Conservation (phyloP, 2,329 filamentous ascomycete genomes). For the Colletotrichum destructivum region DNA sequence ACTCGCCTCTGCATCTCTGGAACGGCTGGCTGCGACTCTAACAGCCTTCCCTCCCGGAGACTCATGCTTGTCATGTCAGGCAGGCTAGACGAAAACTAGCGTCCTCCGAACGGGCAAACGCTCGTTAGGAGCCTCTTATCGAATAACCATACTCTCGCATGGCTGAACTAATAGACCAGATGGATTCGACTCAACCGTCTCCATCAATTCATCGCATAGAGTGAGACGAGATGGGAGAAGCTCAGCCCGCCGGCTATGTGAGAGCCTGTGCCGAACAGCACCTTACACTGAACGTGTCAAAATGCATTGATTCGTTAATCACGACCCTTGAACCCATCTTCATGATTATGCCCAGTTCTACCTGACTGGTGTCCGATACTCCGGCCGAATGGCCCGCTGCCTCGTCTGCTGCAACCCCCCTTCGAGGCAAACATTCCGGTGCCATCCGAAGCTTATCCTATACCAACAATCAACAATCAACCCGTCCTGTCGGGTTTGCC, state of each 20-base stretch:
- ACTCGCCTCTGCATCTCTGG: not conserved
- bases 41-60: slow-evolving; percentile 4
- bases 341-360: slow-evolving; percentile 20
- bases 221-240: not conserved
- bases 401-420: slow-evolving; percentile 3
- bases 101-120: not conserved
- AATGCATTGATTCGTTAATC: slow-evolving; percentile 18
- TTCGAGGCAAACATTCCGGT: slow-evolving; percentile 5
- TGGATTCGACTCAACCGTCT: not conserved
- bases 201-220: not conserved
- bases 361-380: slow-evolving; percentile 9
- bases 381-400: slow-evolving; percentile 16
- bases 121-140: not conserved
- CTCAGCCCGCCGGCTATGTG: not conserved
- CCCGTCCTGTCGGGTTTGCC: not conserved
- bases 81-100: no score
- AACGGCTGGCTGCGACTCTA: not conserved
- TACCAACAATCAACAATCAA: slow-evolving; percentile 24
- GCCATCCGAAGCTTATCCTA: slow-evolving; percentile 19
- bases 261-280: not conserved
- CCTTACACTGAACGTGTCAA: not conserved
- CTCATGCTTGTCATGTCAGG: slow-evolving; percentile 6
- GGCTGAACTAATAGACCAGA: not conserved
- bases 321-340: not conserved
- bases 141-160: slow-evolving; percentile 18